phyloP scores from a whole-genome alignment of 768 basidiomycete species.

The Suillus clintonianus region DNA sequence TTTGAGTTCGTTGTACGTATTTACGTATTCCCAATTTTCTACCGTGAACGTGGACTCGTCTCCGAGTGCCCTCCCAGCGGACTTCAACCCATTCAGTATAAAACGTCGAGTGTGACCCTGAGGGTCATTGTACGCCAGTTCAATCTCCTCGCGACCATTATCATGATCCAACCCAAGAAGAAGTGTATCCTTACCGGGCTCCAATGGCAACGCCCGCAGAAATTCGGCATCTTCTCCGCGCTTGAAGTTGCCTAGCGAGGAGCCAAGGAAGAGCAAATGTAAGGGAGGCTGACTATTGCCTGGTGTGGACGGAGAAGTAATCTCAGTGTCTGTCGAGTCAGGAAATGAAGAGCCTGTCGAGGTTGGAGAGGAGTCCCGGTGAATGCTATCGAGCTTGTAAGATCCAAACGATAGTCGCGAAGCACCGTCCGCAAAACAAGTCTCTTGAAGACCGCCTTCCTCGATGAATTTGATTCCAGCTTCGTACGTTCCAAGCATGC shows the following conservation, averaged over 20 bases:
- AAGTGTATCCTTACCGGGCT: constrained; percentile 79
- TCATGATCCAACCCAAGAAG: constrained; percentile 91
- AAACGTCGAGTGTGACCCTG: constrained; percentile 73
- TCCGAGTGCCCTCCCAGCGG: constrained; percentile 68
- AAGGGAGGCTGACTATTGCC: constrained; percentile 51
- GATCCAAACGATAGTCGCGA: constrained; percentile 5
- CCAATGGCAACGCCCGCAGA: constrained; percentile 76
- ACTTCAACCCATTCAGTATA: constrained; percentile 83
- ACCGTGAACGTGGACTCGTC: constrained; percentile 63
- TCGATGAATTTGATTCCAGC: constrained; percentile 81
- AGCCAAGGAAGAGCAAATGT: constrained; percentile 90
- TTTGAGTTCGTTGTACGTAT: constrained; percentile 54
- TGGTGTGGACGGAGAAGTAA: constrained; percentile 45
- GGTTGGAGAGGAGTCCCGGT: constrained; percentile 40
- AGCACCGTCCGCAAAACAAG: constrained; percentile 7
- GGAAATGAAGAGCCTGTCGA: constrained; percentile 33
- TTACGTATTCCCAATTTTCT: constrained; percentile 75
- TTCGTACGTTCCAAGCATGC: constrained; percentile 91
- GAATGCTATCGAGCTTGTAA: constrained; percentile 13
- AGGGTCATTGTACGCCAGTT: constrained; percentile 84
- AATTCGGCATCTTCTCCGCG: constrained; percentile 71
- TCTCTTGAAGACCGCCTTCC: constrained; percentile 33
- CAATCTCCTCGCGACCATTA: constrained; percentile 68
- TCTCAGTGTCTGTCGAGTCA: constrained; percentile 1
- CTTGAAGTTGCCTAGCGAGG: constrained; percentile 88